These are phyloP conservation scores for Ceratocystis cacaofunesta DNA, from an alignment of 2,329 filamentous ascomycete species.

Conservation along the genomic window DNA sequence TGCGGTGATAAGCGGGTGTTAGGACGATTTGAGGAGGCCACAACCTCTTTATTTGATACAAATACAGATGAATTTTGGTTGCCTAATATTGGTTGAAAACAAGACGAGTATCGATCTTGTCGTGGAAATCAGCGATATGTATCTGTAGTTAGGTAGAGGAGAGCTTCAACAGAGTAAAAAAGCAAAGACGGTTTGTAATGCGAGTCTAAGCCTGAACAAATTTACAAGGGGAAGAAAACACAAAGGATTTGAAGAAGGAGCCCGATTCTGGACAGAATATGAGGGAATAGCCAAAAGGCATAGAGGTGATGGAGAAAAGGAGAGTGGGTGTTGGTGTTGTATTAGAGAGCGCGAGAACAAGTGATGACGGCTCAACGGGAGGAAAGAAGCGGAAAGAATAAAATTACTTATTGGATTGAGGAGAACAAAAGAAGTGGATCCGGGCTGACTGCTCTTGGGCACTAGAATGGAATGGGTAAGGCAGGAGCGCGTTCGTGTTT, in stretches of 20 bases:
- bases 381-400: background rate
- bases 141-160: background rate
- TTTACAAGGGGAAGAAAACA: too few species aligned
- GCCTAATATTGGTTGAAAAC: too few species aligned
- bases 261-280: background rate
- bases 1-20: background rate
- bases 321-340: background rate
- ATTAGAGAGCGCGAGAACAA: too few species aligned
- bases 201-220: background rate
- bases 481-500: constrained; percentile 1
- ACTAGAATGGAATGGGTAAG: background rate
- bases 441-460: background rate
- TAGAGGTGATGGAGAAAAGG: background rate
- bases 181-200: background rate
- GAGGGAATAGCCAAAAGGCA: background rate
- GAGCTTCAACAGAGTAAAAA: background rate
- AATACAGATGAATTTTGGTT: background rate
- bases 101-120: background rate
- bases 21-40: background rate
- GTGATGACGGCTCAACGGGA: background rate
- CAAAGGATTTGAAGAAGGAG: background rate
- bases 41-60: background rate
- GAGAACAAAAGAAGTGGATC: background rate
- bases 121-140: background rate
- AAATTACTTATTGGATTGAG: too few species aligned